Evolutionary conservation across 1,284 basidiomycete genomes (phyloP).

Genomic region (Irpex sp.): DNA sequence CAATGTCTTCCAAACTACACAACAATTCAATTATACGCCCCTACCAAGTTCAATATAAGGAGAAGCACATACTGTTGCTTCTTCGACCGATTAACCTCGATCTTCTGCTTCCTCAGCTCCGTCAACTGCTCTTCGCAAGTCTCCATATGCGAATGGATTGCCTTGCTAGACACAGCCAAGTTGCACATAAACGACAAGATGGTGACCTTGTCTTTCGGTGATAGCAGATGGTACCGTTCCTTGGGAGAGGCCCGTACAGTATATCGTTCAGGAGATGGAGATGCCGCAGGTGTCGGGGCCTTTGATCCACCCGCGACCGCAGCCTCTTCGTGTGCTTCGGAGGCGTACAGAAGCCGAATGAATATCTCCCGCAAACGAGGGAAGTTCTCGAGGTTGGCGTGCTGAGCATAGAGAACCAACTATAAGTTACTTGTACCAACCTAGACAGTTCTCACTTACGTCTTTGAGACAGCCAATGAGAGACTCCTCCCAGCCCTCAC

Average conservation of each 20-base stretch:
- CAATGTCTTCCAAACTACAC: conserved; percentile 70
- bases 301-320: conserved; percentile 31
- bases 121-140: conserved; percentile 87
- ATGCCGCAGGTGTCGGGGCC: conserved; percentile 37
- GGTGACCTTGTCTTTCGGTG: conserved; percentile 77
- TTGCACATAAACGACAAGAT: conserved; percentile 89
- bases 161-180: conserved; percentile 85
- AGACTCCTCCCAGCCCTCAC: conserved; percentile 82
- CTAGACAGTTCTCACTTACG: conserved; percentile 42
- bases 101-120: conserved; percentile 91
- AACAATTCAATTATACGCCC: conserved; percentile 7
- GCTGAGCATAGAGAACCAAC: conserved; percentile 38
- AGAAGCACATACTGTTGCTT: conserved; percentile 72
- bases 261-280: conserved; percentile 30
- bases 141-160: conserved; percentile 87
- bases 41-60: background rate
- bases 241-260: conserved; percentile 40
- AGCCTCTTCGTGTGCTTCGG: conserved; percentile 37
- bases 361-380: conserved; percentile 75
- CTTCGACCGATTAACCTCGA: conserved; percentile 87
- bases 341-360: conserved; percentile 71
- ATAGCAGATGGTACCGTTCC: conserved; percentile 72
- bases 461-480: conserved; percentile 88
- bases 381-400: conserved; percentile 73
- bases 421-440: conserved; percentile 2